These are phyloP conservation scores for Trypanosoma cruzi DNA, from an alignment of 208 protist species.

Conservation along the genomic window DNA sequence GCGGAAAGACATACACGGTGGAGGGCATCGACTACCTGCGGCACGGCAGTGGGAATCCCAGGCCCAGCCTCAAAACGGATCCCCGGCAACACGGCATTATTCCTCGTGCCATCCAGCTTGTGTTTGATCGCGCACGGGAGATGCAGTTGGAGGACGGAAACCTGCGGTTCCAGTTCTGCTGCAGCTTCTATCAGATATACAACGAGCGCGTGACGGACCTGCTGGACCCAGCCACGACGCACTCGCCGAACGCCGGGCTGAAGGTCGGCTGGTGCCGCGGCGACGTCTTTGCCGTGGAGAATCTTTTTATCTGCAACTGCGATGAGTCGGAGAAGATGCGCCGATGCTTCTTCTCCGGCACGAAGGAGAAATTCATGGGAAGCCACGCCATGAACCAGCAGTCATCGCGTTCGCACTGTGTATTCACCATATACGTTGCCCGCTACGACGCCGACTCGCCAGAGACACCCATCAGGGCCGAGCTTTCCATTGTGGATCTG, in stretches of 20 bases:
- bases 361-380: constrained; percentile 75
- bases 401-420: constrained; percentile 92
- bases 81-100: constrained; percentile 73
- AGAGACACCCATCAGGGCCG: constrained; percentile 42
- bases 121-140: constrained; percentile 73
- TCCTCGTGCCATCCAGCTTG: constrained; percentile 71
- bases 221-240: constrained; percentile 37
- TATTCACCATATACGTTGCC: constrained; percentile 90
- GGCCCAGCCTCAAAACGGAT: not conserved
- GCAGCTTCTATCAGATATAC: constrained; percentile 93
- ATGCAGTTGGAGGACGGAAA: constrained; percentile 39
- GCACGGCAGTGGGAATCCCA: constrained; percentile 1
- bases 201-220: constrained; percentile 91
- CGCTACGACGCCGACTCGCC: constrained; percentile 37
- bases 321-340: constrained; percentile 68
- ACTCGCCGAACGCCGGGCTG: constrained; percentile 27
- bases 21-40: constrained; percentile 69
- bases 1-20: no score
- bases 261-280: constrained; percentile 64
- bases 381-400: constrained; percentile 89
- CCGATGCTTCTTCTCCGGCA: constrained; percentile 69
- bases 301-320: constrained; percentile 85
- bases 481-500: constrained; percentile 91
- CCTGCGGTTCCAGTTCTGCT: constrained; percentile 68
- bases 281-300: constrained; percentile 86